phyloP scores from a whole-genome alignment of 306 rosid genomes.

The Senna siamea region DNA sequence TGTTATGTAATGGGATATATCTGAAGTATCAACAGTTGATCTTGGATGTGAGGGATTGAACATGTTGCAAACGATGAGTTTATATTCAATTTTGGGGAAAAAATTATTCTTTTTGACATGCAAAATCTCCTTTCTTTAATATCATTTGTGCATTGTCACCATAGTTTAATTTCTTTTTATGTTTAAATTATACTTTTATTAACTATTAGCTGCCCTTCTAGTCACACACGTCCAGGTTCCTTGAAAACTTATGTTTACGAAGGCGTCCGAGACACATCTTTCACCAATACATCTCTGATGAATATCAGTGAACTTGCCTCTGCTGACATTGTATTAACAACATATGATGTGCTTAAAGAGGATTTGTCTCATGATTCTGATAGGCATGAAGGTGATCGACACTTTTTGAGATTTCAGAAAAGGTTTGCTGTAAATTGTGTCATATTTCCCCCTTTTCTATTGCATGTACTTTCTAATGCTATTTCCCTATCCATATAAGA shows the following conservation, averaged over 20 bases:
- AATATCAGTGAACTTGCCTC: slow-evolving; percentile 68
- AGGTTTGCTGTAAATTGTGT: slow-evolving; percentile 58
- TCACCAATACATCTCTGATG: slow-evolving; percentile 55
- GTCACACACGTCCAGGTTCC: slow-evolving; percentile 86
- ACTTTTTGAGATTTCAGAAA: slow-evolving; percentile 86
- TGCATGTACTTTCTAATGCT: slow-evolving; percentile 12
- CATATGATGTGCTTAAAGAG: slow-evolving; percentile 92
- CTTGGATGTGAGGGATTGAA: neutral
- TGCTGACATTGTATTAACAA: slow-evolving; percentile 87
- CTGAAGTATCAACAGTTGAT: neutral
- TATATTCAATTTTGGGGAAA: neutral
- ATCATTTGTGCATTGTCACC: slow-evolving; percentile 22
- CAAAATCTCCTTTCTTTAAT: slow-evolving; percentile 12
- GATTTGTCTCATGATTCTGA: slow-evolving; percentile 92
- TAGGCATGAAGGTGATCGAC: slow-evolving; percentile 91
- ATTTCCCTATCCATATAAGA: slow-evolving; percentile 20
- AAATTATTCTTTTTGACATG: slow-evolving; percentile 12
- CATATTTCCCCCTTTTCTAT: slow-evolving; percentile 20
- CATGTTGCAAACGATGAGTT: neutral
- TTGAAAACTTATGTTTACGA: slow-evolving; percentile 79
- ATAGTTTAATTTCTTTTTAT: slow-evolving; percentile 16
- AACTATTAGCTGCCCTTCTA: slow-evolving; percentile 45
- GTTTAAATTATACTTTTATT: slow-evolving; percentile 33
- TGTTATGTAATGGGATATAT: neutral
- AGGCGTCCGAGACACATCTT: slow-evolving; percentile 75